Evolutionary conservation across 768 basidiomycete species (phyloP), one percentile per base, ranked within the genome.

Genomic region (Royoungia palumana): DNA sequence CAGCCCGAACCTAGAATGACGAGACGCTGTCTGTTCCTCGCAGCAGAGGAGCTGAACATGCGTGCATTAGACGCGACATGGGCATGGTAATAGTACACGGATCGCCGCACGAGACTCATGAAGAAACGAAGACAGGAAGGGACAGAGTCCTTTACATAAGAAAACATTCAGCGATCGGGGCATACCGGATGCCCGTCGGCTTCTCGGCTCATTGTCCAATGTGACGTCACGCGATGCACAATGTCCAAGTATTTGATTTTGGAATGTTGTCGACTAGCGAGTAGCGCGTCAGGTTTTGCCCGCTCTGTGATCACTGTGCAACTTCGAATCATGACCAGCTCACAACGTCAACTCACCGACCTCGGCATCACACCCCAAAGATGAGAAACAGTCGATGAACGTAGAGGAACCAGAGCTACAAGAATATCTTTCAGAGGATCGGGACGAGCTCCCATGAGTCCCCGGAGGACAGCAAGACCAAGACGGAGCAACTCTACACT

Each of bases 1-100:
- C 86, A 89, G 20, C 87, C 87, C 10, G 85, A 87, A 9, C 86
- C 87, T 7, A 88, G 70, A 51, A 89, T 82, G 17, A 87, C 78
- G 30, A 88, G 75, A 28, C 70, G 67, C 41, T 72, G 72, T 47
- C 73, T 70, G 19, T 49, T 51, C 32, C 58, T 49, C 1, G 65
- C 49, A 8, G 59, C 41, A 5, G 76, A 74, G 16, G 71, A 72
- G 45, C 66, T 70, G 48, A 79, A 77, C 46, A 54, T 52, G 21
- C 75, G 72, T 25, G 44, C 44, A 47, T 39, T 41, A n/a, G 41
- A 30, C 21, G 27, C 11, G 46, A 44, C 40, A 28, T 28, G 45
- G 28, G 32, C 17, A 21, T 49, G 28, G 25, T 17, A 28, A 25
- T 25, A 25, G 13, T 52, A 47, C 36, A 36, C 8, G 11, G 27